A percentile compares a stretch with the other conserved stretches of the same genome.
Conservation (phyloP, 169 alveolate genomes). For the Eimeria acervulina region DNA sequence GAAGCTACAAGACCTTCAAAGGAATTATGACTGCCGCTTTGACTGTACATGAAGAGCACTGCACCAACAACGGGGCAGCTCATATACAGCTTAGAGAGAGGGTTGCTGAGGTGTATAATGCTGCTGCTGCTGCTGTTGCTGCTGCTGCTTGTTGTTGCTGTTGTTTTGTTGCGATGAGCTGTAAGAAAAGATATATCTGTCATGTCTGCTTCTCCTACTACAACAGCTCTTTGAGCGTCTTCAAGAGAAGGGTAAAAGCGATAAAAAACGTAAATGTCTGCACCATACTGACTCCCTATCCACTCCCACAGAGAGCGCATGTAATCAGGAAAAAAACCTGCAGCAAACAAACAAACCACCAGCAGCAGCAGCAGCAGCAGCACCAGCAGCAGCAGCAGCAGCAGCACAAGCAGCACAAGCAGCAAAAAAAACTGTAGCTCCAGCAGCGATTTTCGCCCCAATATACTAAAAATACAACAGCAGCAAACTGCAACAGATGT, state of each 20-base stretch:
- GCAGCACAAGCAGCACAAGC: too few species aligned
- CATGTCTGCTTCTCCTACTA: slow-evolving; percentile 31
- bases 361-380: slow-evolving; percentile 56
- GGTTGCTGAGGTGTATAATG: background rate
- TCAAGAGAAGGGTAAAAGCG: background rate
- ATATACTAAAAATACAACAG: too few species aligned
- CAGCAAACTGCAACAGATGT: background rate
- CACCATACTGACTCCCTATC: background rate
- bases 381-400: background rate
- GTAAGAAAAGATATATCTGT: background rate
- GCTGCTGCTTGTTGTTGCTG: slow-evolving; percentile 25
- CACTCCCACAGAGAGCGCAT: background rate
- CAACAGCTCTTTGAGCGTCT: background rate
- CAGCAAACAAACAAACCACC: background rate
- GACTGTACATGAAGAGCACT: too few species aligned
- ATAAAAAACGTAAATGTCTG: background rate
- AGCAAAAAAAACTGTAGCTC: background rate
- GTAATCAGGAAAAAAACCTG: background rate
- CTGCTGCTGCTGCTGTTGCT: slow-evolving; percentile 36
- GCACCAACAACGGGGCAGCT: slow-evolving; percentile 29
- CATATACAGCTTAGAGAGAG: slow-evolving; percentile 33
- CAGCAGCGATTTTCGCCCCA: background rate
- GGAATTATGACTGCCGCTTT: too few species aligned
- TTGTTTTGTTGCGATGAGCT: background rate
- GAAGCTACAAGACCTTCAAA: too few species aligned